Base-by-base conservation (phyloP, 371 early-diverging fungal genomes). In the Blastocladiella emersonii region DNA sequence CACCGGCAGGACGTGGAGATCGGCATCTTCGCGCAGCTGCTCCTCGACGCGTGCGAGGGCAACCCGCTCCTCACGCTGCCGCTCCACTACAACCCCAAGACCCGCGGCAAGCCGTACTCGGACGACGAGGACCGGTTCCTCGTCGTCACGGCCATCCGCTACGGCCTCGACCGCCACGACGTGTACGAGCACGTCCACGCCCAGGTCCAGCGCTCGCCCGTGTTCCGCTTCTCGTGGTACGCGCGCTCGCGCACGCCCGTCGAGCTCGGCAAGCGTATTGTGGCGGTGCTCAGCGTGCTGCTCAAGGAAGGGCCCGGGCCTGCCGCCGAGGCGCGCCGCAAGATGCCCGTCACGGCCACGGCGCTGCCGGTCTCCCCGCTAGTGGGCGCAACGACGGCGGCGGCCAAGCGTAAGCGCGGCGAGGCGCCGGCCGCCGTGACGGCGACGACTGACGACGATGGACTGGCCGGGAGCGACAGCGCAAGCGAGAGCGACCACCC, bases 221-320 rank as follows among this genome's bases (percentile, higher is more conserved):
- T 90, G 55, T 95, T 98, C 81, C 78, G 93, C 48, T 98, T 98
- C 66, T 91, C 96, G 71, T 98, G 96, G 96, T 98, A 93, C 76
- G 78, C 96, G 64, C 94, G 93, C 72, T 91, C 93, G 37, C 80
- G 98, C 64, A 93, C 93, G 27, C 76, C 92, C 1, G 76, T 79
- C 62, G 91, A 91, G 65, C 76, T 91, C 39, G 81, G 80, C 49
- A 72, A 91, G 56, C 83, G 91, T n/a, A 90, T 90, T 66, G 81
- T 85, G 60, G 87, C 87, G 12, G 72, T 91, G 56, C 80, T 91
- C 65, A 77, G 76, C 66, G 74, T 82, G 53, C 71, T 87, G 57
- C 79, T 79, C 64, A 78, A 83, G 45, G 87, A 87, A n/a, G n/a
- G n/a, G n/a, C n/a, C n/a, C n/a, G n/a, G n/a, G n/a, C n/a, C n/a